Percentiles rank a stretch among this genome's conserved stretches.
Conservation (phyloP, 768 basidiomycete genomes). For the Hemileccinum rubropunctum region DNA sequence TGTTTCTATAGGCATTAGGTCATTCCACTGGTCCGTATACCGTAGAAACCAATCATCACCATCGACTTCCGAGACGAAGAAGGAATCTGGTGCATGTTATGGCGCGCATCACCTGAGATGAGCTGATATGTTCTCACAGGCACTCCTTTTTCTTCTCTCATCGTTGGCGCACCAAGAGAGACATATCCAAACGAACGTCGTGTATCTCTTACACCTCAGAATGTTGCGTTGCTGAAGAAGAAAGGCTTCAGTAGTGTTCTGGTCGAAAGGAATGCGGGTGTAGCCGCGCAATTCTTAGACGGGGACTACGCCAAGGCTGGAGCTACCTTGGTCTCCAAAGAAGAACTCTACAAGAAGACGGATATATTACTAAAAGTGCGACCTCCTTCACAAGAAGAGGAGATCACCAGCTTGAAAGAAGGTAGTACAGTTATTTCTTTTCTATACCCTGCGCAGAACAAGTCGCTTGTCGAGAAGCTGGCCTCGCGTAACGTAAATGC, state of each 20-base stretch:
- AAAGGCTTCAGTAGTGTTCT: slow-evolving; percentile 77
- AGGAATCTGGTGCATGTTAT: slow-evolving; percentile 25
- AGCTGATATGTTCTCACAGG: slow-evolving; percentile 32
- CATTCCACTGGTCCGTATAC: slow-evolving; percentile 30
- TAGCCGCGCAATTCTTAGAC: slow-evolving; percentile 74
- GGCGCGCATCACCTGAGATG: neutral
- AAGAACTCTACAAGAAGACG: slow-evolving; percentile 62
- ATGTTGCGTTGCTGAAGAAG: slow-evolving; percentile 70
- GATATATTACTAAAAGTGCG: slow-evolving; percentile 89
- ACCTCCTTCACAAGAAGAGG: slow-evolving; percentile 64
- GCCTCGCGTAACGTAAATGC: slow-evolving; percentile 64
- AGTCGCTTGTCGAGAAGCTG: slow-evolving; percentile 65
- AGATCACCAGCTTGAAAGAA: slow-evolving; percentile 59
- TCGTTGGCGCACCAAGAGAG: slow-evolving; percentile 76
- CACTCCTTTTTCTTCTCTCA: slow-evolving; percentile 66
- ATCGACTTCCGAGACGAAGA: slow-evolving; percentile 14
- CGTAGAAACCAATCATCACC: slow-evolving; percentile 18
- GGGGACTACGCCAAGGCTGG: slow-evolving; percentile 78
- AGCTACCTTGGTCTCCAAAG: slow-evolving; percentile 69
- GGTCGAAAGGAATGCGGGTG: slow-evolving; percentile 70
- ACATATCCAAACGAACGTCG: slow-evolving; percentile 75
- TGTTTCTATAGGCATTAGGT: slow-evolving; percentile 24
- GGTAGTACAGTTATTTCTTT: slow-evolving; percentile 83
- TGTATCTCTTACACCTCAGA: slow-evolving; percentile 80
- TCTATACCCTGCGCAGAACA: slow-evolving; percentile 82